These are phyloP conservation scores for Flaveria brownii DNA, from an alignment of 129 eudicot species.

Conservation along the genomic window DNA sequence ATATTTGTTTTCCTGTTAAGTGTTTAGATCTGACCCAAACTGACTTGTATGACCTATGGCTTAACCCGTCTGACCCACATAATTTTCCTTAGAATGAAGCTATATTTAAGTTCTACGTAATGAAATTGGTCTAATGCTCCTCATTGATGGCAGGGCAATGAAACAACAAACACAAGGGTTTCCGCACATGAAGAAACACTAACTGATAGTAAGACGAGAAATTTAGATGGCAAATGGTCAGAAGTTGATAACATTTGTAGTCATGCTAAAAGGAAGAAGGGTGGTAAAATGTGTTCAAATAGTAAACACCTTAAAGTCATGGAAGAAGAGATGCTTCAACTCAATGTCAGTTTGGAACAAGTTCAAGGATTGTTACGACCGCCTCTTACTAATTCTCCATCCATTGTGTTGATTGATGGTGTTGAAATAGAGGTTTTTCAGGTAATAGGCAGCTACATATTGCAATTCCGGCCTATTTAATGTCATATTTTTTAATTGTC, in stretches of 20 bases:
- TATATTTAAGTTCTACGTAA: background rate
- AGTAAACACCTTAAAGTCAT: conserved; percentile 50
- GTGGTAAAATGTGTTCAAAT: conserved; percentile 42
- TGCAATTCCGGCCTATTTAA: background rate
- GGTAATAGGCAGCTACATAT: conserved; percentile 41
- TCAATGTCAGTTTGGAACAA: conserved; percentile 62
- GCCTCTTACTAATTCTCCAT: conserved; percentile 46
- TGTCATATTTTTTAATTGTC: background rate
- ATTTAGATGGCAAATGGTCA: conserved; percentile 34
- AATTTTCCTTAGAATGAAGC: conserved; percentile 9
- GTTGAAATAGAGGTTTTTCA: conserved; percentile 74
- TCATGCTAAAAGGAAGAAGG: conserved; percentile 63
- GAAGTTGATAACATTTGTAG: conserved; percentile 33
- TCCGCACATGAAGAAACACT: conserved; percentile 32
- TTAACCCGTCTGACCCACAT: background rate
- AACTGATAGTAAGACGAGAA: conserved; percentile 37
- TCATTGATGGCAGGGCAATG: conserved; percentile 45
- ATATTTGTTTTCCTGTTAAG: background rate
- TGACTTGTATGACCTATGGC: background rate
- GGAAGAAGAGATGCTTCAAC: conserved; percentile 44
- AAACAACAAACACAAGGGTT: conserved; percentile 22
- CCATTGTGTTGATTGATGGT: conserved; percentile 56
- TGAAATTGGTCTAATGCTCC: background rate
- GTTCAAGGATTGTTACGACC: conserved; percentile 71
- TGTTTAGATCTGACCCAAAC: background rate